Evolutionary conservation across 148 eudicot species (phyloP).

Genomic region (Chenopodium album): DNA sequence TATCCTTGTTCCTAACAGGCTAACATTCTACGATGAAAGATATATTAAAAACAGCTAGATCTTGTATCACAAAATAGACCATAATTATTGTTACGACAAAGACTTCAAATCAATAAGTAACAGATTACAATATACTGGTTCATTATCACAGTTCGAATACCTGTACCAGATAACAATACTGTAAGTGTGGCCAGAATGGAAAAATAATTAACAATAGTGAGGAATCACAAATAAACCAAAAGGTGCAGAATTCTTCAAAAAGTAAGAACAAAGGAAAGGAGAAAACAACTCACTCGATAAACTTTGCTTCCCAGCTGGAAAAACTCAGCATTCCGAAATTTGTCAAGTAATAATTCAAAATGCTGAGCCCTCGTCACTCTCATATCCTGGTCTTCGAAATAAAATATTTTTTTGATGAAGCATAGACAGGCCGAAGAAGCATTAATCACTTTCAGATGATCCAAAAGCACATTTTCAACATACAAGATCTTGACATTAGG

Average conservation of each 20-base stretch:
- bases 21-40: no score
- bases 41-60: no score
- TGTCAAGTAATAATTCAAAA: neutral
- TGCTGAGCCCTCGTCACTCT: neutral
- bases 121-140: no score
- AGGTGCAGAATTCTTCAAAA: neutral
- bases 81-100: no score
- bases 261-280: neutral
- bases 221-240: neutral
- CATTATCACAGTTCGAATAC: no score
- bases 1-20: no score
- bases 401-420: neutral
- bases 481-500: neutral
- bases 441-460: neutral
- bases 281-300: neutral
- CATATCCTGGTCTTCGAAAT: no score
- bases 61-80: no score
- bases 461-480: neutral
- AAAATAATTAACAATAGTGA: no score
- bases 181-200: no score
- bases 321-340: neutral
- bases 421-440: constrained; percentile 1
- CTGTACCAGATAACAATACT: no score
- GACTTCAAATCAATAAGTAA: no score
- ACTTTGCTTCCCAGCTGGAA: neutral